Evolutionary conservation across 768 basidiomycete species (phyloP), one percentile per base, ranked within the genome.

Genomic region (Leccinum broughii): DNA sequence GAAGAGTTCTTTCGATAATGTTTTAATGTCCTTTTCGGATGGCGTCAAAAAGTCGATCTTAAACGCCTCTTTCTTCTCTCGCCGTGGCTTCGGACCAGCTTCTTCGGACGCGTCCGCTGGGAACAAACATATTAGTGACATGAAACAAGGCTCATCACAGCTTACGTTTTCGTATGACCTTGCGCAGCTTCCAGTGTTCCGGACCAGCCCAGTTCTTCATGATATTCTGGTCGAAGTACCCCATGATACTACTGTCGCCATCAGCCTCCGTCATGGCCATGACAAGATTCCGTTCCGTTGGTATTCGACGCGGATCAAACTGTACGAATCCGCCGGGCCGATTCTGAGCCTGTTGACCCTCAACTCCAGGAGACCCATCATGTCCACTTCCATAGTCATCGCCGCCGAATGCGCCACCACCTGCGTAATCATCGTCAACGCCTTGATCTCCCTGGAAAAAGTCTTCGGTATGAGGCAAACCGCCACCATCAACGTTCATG

Each of bases 201-300:
- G 95, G 95, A 0, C 97, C 97, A 4, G 97, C 97, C 97, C 97
- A 99, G 66, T 96, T 96, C 81, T 92, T 96, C 66, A 88, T 79
- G 68, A 91, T 82, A 62, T 80, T 85, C 67, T 87, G 83, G 73
- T 98, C 95, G 70, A 98, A 97, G 73, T 96, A 97, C 67, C 95
- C 94, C 70, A 89, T 78, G 75, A 89, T 83, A 20, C 79, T 72
- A 17, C 76, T 78, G 6, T 80, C 83, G 1, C 78, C 82, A 58
- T 90, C 85, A 3, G 77, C 83, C 54, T 86, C 85, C 3, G 85
- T 85, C 87, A 97, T 91, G 0, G 92, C 92, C 82, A 98, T 84
- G 54, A 95, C 83, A 30, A 96, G 78, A 63, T 94, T 92, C 5
- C 89, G 81, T 59, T 92, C 86, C 63, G 85, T 88, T 7, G 89